Conservation (phyloP, 2,329 filamentous ascomycete species). For the Phialophora expanda region DNA sequence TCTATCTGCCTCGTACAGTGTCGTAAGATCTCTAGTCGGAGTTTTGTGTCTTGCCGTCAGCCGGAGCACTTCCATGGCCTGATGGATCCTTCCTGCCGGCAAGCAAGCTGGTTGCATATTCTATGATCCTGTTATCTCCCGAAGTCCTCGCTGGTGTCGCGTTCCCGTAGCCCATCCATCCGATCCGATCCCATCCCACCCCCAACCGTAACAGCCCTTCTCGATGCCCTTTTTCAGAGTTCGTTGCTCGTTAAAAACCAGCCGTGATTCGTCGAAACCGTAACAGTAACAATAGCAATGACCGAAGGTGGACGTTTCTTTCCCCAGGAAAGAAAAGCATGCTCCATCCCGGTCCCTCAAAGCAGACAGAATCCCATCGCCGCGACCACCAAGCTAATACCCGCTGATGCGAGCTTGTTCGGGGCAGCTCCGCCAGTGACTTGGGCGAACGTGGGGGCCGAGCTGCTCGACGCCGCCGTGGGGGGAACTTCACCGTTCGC, state of each 20-base stretch:
- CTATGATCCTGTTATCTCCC: neutral
- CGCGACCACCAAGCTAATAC: slow-evolving; percentile 51
- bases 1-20: neutral
- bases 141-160: neutral
- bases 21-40: neutral
- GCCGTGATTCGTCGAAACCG: neutral
- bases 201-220: neutral
- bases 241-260: neutral
- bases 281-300: neutral
- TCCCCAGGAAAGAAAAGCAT: neutral
- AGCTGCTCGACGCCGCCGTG: slow-evolving; percentile 24
- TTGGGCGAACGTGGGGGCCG: slow-evolving; percentile 41
- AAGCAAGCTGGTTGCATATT: neutral
- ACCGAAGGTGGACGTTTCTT: neutral
- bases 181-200: neutral
- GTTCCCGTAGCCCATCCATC: neutral
- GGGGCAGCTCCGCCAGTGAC: slow-evolving; percentile 48
- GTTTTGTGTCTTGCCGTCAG: slow-evolving; percentile 1
- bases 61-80: slow-evolving; percentile 24
- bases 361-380: slow-evolving; percentile 34
- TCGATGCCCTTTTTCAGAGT: neutral
- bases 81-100: neutral
- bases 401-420: slow-evolving; percentile 49
- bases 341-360: neutral
- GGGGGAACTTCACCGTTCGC: neutral